phyloP scores from a whole-genome alignment of 306 rosid species.

The Purshia tridentata region DNA sequence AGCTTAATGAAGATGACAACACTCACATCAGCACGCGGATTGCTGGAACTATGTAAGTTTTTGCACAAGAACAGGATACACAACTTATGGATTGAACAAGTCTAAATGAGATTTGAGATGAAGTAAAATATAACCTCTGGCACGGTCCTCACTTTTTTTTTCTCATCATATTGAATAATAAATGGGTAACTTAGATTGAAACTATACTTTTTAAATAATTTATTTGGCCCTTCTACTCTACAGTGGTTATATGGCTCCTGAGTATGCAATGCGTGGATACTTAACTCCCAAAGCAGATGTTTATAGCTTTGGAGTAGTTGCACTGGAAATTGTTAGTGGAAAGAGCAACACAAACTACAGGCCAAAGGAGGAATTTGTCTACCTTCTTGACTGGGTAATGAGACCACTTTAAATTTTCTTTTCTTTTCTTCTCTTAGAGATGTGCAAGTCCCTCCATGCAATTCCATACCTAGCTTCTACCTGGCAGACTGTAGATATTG shows the following conservation, averaged over 20 bases:
- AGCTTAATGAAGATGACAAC: constrained; percentile 80
- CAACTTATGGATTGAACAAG: neutral
- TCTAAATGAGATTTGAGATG: neutral
- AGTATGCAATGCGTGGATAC: constrained; percentile 95
- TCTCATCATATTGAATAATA: neutral
- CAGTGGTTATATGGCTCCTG: constrained; percentile 99
- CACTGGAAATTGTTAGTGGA: constrained; percentile 80
- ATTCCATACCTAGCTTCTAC: neutral
- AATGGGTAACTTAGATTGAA: neutral
- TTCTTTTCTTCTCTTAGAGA: constrained; percentile 12
- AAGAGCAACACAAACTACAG: constrained; percentile 90
- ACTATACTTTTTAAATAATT: neutral
- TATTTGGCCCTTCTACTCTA: constrained; percentile 19
- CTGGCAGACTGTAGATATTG: neutral
- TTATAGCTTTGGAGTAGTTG: constrained; percentile 93
- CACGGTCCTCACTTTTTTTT: neutral
- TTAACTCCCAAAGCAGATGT: constrained; percentile 82
- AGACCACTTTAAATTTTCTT: constrained; percentile 12
- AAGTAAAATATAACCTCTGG: neutral
- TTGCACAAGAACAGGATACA: neutral
- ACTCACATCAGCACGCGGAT: constrained; percentile 87
- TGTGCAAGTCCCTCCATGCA: neutral
- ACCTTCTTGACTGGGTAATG: constrained; percentile 95
- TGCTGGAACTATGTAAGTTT: constrained; percentile 94
- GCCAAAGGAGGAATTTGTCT: constrained; percentile 80